Evolutionary conservation across 805 yeast species (phyloP).

Genomic region (Metschnikowia aberdeeniae): DNA sequence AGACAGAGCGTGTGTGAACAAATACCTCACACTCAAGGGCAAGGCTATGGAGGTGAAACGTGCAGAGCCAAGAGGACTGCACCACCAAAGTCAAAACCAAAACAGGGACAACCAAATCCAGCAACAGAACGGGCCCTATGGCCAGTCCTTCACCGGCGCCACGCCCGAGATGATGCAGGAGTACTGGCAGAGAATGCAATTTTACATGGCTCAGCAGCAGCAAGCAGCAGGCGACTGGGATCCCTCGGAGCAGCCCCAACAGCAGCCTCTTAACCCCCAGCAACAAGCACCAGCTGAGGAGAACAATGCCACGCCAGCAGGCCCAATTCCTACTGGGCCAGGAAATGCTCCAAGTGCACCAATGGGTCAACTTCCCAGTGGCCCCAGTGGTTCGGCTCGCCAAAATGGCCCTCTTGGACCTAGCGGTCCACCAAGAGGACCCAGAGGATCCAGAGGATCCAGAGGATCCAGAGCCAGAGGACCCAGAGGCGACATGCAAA

Average conservation of each 20-base stretch:
- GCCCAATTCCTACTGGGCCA: background rate
- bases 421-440: background rate
- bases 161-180: slow-evolving; percentile 59
- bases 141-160: slow-evolving; percentile 16
- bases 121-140: slow-evolving; percentile 29
- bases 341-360: background rate
- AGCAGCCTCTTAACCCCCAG: slow-evolving; percentile 42
- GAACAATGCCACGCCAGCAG: background rate
- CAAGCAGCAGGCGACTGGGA: slow-evolving; percentile 27
- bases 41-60: slow-evolving; percentile 79
- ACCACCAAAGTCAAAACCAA: slow-evolving; percentile 35
- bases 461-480: slow-evolving; percentile 1
- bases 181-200: slow-evolving; percentile 61
- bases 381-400: background rate
- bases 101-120: slow-evolving; percentile 21
- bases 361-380: background rate
- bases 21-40: slow-evolving; percentile 80
- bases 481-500: background rate
- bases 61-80: slow-evolving; percentile 79
- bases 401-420: slow-evolving; percentile 1
- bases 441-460: background rate
- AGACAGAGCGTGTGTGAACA: slow-evolving; percentile 78
- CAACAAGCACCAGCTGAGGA: slow-evolving; percentile 23
- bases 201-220: slow-evolving; percentile 60
- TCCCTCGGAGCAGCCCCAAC: slow-evolving; percentile 29